Conservation (phyloP, 441 rosid genomes). For the Daphne laureola region DNA sequence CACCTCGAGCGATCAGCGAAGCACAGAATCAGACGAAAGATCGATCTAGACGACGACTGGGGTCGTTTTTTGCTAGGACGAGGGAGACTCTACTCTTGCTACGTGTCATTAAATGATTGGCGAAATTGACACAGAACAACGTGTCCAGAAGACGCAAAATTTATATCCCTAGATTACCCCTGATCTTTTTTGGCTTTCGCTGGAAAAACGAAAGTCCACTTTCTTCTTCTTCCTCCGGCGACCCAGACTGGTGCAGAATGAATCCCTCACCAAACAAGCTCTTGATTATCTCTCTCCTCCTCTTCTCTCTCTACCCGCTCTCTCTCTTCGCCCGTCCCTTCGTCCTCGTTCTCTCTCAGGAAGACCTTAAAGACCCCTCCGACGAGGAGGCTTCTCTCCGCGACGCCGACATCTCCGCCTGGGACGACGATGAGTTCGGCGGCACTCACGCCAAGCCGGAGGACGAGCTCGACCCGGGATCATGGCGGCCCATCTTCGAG, state of each 20-base stretch:
- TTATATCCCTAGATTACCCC: background rate
- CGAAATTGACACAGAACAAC: background rate
- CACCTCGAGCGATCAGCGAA: background rate
- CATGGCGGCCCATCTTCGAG: conserved; percentile 88
- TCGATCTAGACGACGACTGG: too few species aligned
- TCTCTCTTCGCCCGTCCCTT: conserved; percentile 52
- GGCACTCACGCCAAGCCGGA: conserved; percentile 65
- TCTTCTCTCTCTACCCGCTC: conserved; percentile 23
- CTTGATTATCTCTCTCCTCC: conserved; percentile 27
- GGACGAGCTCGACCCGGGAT: conserved; percentile 88
- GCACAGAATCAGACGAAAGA: too few species aligned
- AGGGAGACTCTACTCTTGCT: too few species aligned
- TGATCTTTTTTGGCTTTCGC: background rate
- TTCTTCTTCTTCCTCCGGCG: background rate
- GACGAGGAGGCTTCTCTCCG: conserved; percentile 34
- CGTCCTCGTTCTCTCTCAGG: conserved; percentile 71
- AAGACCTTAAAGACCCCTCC: conserved; percentile 67
- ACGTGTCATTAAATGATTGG: conserved; percentile 15
- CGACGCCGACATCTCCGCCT: conserved; percentile 42
- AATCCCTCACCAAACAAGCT: background rate
- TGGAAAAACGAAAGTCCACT: background rate
- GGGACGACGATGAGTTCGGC: conserved; percentile 91
- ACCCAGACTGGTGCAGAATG: background rate
- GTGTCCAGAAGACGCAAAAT: conserved; percentile 8
- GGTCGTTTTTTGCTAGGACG: background rate